Evolutionary conservation across 2,329 filamentous ascomycete genomes (phyloP), one percentile per base, ranked within the genome.

Genomic region (Colletotrichum liaoningense): DNA sequence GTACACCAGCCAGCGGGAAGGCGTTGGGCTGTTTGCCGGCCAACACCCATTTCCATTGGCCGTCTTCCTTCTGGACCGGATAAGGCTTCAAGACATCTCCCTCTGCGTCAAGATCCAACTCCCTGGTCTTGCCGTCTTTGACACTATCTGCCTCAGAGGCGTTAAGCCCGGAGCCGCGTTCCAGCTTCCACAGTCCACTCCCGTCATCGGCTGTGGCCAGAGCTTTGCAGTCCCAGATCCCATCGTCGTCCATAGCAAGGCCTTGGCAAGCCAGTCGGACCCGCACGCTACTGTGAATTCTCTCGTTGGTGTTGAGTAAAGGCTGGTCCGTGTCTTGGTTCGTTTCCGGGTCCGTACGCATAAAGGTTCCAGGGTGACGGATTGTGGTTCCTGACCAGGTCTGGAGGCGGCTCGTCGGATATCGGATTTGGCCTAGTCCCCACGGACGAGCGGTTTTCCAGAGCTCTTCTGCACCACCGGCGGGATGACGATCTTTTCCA

Each of bases 1-100:
- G 80, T 30, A 84, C 80, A 26, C 80, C 79, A 73, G 83, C 79
- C 58, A 76, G 79, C 58, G 85, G 84, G 24, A 83, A 77, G 11
- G 76, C 77, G 2, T 85, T 85, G 9, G 84, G 85, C 2, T 81
- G 77, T 24, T 77, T 76, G 63, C 87, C 83, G 0, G 82, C 77
- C 59, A 88, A 90, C 76, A 87, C 85, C 88, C 88, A 91, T 2
- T 87, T 79, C 88, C 88, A 91, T 59, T 86, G 82, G 42, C 81
- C 75, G 5, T 78, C 74, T 52, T 75, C 79, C 7, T 79, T 77
- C 5, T 78, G 75, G 9, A 77, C 76, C n/a, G 76, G 68, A 9
- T 75, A 71, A 22, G 49, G 65, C 52, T 62, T 63, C 56, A 58
- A 28, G 42, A 69, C 30, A 33, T 69, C 28, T 49, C 76, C 74